Conservation (phyloP, 163 green algal species). For the Scenedesmus sp. region DNA sequence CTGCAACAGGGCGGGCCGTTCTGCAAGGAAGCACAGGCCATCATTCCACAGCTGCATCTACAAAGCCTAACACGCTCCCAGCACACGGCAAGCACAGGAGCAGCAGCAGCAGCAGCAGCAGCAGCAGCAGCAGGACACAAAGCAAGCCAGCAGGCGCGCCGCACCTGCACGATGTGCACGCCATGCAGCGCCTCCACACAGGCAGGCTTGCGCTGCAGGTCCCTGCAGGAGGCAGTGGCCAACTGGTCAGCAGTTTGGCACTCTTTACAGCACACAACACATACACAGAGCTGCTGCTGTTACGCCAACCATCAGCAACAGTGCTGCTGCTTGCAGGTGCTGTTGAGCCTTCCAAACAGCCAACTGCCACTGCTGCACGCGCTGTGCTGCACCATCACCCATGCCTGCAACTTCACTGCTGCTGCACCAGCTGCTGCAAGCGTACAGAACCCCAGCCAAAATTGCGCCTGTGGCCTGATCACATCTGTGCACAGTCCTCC, state of each 20-base stretch:
- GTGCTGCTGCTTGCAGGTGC: background rate
- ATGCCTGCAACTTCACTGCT: background rate
- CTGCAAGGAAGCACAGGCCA: too few relatives aligned
- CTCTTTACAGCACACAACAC: background rate
- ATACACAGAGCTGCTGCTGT: background rate
- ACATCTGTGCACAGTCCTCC: too few relatives aligned
- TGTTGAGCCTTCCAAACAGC: too few relatives aligned
- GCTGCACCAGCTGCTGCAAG: too few relatives aligned
- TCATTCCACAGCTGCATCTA: background rate
- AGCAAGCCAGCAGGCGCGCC: background rate
- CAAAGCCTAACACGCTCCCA: background rate
- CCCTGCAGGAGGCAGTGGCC: background rate
- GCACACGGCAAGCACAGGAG: background rate
- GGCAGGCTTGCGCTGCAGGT: constrained; percentile 70
- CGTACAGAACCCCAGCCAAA: too few relatives aligned
- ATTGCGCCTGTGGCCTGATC: too few relatives aligned
- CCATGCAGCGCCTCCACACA: constrained; percentile 74
- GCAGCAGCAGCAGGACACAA: background rate
- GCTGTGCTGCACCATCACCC: background rate
- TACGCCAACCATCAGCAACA: background rate
- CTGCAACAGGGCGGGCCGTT: too few relatives aligned
- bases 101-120: background rate
- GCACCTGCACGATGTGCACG: constrained; percentile 74
- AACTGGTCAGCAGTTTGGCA: background rate
- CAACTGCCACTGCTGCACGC: background rate